Evolutionary conservation across 495 filamentous ascomycete genomes (phyloP).

Genomic region (Xylaria acuta): DNA sequence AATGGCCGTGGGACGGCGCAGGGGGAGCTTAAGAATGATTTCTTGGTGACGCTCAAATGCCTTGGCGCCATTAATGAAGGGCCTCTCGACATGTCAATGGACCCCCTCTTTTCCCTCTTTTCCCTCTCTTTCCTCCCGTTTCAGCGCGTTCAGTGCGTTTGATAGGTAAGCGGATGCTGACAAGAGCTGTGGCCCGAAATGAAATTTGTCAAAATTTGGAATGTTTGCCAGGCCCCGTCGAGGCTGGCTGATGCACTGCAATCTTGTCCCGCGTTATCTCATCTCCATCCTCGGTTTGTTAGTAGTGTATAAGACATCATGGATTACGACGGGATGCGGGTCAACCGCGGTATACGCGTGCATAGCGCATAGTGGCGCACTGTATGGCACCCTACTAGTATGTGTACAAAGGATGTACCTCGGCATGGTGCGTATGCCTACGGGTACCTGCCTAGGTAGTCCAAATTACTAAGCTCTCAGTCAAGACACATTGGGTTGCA

Average conservation of each 20-base stretch:
- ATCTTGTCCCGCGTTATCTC: conserved; percentile 2
- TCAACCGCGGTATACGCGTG: background rate
- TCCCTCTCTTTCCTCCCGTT: background rate
- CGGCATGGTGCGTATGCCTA: background rate
- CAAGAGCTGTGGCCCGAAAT: conserved; percentile 11
- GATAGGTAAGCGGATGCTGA: conserved; percentile 24
- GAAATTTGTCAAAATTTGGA: conserved; percentile 26
- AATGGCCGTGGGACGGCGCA: conserved; percentile 7
- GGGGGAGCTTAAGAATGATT: conserved; percentile 23
- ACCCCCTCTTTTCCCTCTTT: background rate
- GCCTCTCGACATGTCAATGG: conserved; percentile 6
- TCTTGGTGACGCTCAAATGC: background rate
- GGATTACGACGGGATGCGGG: conserved; percentile 4
- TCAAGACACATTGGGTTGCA: background rate
- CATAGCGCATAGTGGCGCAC: conserved; percentile 3
- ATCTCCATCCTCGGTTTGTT: conserved; percentile 12
- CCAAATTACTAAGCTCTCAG: background rate
- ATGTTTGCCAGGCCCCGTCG: background rate
- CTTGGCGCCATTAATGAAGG: conserved; percentile 24
- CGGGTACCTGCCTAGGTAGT: background rate
- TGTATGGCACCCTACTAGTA: background rate
- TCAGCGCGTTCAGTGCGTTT: conserved; percentile 4
- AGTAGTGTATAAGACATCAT: background rate
- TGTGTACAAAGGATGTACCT: background rate
- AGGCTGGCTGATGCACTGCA: conserved; percentile 15